A percentile compares a stretch with the other conserved stretches of the same genome.
Evolutionary conservation across 352 stramenopile species (phyloP).

Genomic region (Globisporangium iwayamae): DNA sequence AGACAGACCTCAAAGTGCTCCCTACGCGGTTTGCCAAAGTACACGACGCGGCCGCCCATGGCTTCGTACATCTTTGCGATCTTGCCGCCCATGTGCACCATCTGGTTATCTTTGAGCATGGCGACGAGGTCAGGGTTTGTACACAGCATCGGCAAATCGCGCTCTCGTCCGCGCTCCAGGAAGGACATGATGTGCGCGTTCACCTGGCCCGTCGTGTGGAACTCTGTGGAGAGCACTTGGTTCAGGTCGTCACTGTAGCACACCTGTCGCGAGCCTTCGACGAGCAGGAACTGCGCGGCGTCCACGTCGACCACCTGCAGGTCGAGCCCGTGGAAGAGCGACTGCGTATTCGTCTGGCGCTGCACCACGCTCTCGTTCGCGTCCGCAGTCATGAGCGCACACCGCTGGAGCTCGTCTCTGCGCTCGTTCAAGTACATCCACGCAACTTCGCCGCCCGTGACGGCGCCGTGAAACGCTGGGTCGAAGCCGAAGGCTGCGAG

Average conservation of each 20-base stretch:
- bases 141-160: slow-evolving; percentile 75
- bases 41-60: slow-evolving; percentile 62
- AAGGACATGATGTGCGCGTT: slow-evolving; percentile 37
- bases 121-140: slow-evolving; percentile 87
- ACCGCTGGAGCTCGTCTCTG: slow-evolving; percentile 23
- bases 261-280: slow-evolving; percentile 54
- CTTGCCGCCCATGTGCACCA: slow-evolving; percentile 67
- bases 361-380: slow-evolving; percentile 28
- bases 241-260: slow-evolving; percentile 36
- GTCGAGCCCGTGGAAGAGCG: slow-evolving; percentile 49
- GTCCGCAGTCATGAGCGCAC: slow-evolving; percentile 40
- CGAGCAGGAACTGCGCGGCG: slow-evolving; percentile 45
- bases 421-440: slow-evolving; percentile 35
- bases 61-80: slow-evolving; percentile 81
- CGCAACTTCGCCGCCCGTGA: slow-evolving; percentile 56
- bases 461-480: slow-evolving; percentile 39
- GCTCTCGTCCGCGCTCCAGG: slow-evolving; percentile 44
- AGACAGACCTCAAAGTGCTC: slow-evolving; percentile 75
- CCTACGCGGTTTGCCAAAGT: slow-evolving; percentile 85
- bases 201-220: slow-evolving; percentile 38
- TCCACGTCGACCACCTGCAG: slow-evolving; percentile 36
- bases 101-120: slow-evolving; percentile 50
- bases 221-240: slow-evolving; percentile 38
- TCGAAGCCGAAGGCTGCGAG: slow-evolving; percentile 72
- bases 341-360: slow-evolving; percentile 31